Evolutionary conservation across 768 basidiomycete genomes (phyloP), one percentile per base, ranked within the genome.

Genomic region (Cubamyces sp.): DNA sequence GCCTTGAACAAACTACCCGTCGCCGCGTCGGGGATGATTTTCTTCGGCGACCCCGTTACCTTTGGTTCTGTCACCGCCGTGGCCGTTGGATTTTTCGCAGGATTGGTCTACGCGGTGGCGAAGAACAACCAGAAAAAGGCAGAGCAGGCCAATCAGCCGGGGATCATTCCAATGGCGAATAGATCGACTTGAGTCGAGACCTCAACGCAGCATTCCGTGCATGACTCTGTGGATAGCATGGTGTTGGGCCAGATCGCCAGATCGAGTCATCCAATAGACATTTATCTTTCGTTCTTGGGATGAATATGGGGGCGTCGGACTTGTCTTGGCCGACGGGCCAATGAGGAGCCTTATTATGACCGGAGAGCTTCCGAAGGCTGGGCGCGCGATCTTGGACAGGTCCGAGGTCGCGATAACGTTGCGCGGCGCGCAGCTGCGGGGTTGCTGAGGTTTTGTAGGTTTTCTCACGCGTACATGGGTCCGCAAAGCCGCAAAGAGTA

Each of bases 1-100:
- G 96, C 96, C 0, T 76, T 98, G 68, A 98, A 98, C 79, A 98
- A 98, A 79, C 82, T 99, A 19, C 97, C 97, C 40, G 94, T 99
- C 50, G 97, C 97, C 7, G 96, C 94, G 15, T 97, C 95, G n/a
- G 97, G 97, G 23, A 93, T 99, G 89, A 75, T 99, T 62, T 97
- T 97, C 78, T 97, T 97, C 72, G 94, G 94, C 45, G 96, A 99
- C 74, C 77, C 87, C 25, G 88, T 93, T 47, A 97, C 93, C 8
- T 72, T 88, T 53, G 92, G 95, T 46, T 96, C 93, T 18, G 90
- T 98, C 51, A 89, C 91, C 12, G 94, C 95, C 37, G 87, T 99
- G 57, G 76, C 81, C 1, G 83, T 92, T 47, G 97, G 97, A 3
- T 98, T 98, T 76, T 83, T 96, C 70, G 92, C 96, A 40, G 96